Percentiles rank a stretch among this genome's conserved stretches.
These are phyloP conservation scores for Serendipita sp. DNA, from an alignment of 768 basidiomycete species.

Conservation along the genomic window DNA sequence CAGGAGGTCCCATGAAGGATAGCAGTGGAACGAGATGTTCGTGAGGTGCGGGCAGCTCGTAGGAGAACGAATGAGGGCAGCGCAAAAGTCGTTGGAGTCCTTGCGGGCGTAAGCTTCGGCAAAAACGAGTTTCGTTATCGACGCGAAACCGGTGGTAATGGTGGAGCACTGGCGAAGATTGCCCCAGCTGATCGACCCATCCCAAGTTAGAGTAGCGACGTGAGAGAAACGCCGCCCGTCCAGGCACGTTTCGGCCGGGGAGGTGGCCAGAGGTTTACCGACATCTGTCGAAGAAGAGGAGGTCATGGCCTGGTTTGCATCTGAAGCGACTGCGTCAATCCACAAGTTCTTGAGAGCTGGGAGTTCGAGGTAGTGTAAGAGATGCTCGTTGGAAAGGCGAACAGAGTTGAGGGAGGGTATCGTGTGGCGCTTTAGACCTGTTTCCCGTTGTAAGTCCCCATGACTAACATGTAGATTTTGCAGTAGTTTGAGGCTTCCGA, in stretches of 20 bases:
- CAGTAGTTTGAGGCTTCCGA: neutral
- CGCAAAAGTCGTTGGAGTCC: slow-evolving; percentile 3
- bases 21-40: slow-evolving; percentile 3
- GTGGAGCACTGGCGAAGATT: neutral
- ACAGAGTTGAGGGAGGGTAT: neutral
- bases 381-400: slow-evolving; percentile 1
- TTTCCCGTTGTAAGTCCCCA: neutral
- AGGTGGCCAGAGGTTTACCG: neutral
- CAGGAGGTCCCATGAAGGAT: neutral
- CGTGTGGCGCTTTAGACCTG: neutral
- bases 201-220: neutral
- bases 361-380: neutral
- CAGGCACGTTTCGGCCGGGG: neutral
- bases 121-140: neutral
- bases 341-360: neutral
- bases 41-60: neutral
- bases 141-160: neutral
- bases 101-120: neutral
- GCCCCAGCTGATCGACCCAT: neutral
- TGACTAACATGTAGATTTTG: neutral
- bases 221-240: neutral
- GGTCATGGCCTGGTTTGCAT: neutral
- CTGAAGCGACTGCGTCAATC: neutral
- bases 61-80: neutral
- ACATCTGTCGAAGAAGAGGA: neutral